Evolutionary conservation across 495 filamentous ascomycete species (phyloP).

Genomic region (Penicillium ochrochloron): DNA sequence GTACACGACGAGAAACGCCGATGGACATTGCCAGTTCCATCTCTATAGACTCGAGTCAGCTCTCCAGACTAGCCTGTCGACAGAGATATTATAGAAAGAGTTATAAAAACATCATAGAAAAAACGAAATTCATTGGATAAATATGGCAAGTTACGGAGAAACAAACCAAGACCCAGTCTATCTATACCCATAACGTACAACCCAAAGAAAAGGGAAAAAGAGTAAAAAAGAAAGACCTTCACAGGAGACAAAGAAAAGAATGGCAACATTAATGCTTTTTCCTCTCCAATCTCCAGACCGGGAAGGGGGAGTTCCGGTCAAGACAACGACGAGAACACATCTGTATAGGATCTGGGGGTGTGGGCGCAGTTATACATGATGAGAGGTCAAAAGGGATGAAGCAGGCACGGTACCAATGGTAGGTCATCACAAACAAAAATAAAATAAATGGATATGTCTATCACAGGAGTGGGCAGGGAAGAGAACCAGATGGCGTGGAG

Average conservation of each 20-base stretch:
- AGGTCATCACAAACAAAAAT: constrained; percentile 28
- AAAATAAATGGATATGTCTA: constrained; percentile 32
- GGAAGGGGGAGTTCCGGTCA: not conserved
- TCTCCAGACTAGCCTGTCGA: not conserved
- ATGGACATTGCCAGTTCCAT: not conserved
- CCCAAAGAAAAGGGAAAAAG: constrained; percentile 9
- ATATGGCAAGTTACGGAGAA: constrained; percentile 17
- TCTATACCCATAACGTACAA: constrained; percentile 29
- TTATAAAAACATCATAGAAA: not conserved
- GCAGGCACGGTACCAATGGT: constrained; percentile 17
- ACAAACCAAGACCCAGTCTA: constrained; percentile 27
- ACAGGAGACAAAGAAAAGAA: constrained; percentile 14
- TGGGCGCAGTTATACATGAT: constrained; percentile 18
- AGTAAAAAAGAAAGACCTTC: not conserved
- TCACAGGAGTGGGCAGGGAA: constrained; percentile 23
- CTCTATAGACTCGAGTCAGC: not conserved
- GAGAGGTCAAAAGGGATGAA: constrained; percentile 14
- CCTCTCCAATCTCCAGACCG: constrained; percentile 14
- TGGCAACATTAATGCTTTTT: constrained; percentile 34
- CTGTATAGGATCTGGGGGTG: not conserved
- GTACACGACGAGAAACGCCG: too few relatives aligned
- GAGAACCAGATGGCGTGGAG: constrained; percentile 24
- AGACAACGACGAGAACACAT: not conserved
- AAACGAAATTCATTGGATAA: constrained; percentile 20
- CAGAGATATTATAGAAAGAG: not conserved